A percentile compares a stretch with the other conserved stretches of the same genome.
Evolutionary conservation across 805 yeast species (phyloP).

Genomic region (Spathaspora arborariae): DNA sequence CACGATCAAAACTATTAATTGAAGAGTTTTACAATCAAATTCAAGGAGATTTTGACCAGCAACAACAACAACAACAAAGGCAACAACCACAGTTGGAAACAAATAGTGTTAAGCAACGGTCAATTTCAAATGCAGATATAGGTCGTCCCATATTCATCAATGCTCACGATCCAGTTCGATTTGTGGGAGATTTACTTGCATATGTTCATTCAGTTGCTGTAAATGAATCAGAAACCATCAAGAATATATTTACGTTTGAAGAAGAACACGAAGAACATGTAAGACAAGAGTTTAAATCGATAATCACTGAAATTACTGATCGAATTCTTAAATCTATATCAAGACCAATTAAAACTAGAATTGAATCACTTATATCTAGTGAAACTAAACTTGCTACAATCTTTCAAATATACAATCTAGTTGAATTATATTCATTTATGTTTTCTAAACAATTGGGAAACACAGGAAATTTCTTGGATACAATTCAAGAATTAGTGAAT

Average conservation of each 20-base stretch:
- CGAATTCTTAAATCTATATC: conserved; percentile 51
- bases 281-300: conserved; percentile 25
- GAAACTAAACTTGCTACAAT: conserved; percentile 57
- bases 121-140: conserved; percentile 2
- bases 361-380: conserved; percentile 65
- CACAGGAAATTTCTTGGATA: conserved; percentile 16
- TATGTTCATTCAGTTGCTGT: conserved; percentile 82
- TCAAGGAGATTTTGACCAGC: conserved; percentile 24
- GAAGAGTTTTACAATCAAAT: conserved; percentile 67
- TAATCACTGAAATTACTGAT: conserved; percentile 38
- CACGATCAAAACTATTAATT: conserved; percentile 59
- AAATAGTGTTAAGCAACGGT: neutral
- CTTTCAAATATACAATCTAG: conserved; percentile 55
- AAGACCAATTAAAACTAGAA: conserved; percentile 56
- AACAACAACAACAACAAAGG: conserved; percentile 2
- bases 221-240: conserved; percentile 77
- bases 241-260: conserved; percentile 46
- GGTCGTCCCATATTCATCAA: conserved; percentile 55
- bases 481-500: conserved; percentile 21
- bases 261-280: conserved; percentile 16
- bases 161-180: conserved; percentile 78
- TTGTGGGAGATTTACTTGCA: conserved; percentile 83
- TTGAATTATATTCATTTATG: conserved; percentile 70
- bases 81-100: neutral
- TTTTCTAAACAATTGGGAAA: conserved; percentile 43